Conservation (phyloP, 73 alveolate species). For the Tetrahymena thermophila region DNA sequence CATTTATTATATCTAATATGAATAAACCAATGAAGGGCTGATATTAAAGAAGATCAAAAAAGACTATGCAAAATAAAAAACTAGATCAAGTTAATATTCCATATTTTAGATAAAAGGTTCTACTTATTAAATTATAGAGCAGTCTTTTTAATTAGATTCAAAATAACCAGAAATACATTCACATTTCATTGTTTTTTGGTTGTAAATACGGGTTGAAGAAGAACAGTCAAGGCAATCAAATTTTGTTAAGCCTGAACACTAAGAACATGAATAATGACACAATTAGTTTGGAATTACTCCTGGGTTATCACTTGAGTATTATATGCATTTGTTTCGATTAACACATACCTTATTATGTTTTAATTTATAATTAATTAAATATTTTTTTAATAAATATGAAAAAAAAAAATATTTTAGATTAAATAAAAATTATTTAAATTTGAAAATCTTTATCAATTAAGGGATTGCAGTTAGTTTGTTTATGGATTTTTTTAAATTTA, state of each 20-base stretch:
- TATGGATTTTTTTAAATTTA: no score
- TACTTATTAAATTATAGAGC: neutral
- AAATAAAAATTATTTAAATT: no score
- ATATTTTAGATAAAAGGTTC: neutral
- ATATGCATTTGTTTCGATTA: neutral
- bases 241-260: neutral
- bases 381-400: neutral
- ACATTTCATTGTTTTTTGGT: neutral
- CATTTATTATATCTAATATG: neutral
- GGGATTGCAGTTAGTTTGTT: neutral
- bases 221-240: neutral
- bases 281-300: neutral
- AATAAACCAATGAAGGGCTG: neutral
- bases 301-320: neutral
- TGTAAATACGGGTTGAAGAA: neutral
- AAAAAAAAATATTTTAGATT: neutral
- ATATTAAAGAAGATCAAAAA: neutral
- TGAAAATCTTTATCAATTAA: neutral
- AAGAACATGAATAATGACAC: neutral
- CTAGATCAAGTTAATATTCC: neutral
- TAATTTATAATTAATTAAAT: neutral
- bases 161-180: neutral
- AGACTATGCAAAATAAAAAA: neutral
- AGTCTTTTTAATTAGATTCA: neutral
- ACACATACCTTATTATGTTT: neutral